Conservation (phyloP, 2,329 filamentous ascomycete genomes). For the Neocatenulostroma microsporum region DNA sequence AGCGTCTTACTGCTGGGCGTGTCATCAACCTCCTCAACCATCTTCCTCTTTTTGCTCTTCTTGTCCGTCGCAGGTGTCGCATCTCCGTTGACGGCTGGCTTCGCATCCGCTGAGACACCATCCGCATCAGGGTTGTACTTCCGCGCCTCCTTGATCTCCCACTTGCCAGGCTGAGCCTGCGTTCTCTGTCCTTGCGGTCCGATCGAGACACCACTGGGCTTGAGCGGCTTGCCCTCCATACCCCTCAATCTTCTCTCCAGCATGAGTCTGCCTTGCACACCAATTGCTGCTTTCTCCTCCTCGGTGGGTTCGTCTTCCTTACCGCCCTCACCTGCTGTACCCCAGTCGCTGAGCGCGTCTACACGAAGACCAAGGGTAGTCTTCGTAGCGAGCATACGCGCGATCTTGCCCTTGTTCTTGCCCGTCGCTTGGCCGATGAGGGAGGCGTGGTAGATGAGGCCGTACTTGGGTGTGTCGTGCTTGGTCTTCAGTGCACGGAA, state of each 20-base stretch:
- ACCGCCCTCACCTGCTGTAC: slow-evolving; percentile 57
- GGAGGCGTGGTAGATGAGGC: slow-evolving; percentile 85
- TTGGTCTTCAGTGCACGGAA: slow-evolving; percentile 99
- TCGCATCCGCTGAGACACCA: slow-evolving; percentile 64
- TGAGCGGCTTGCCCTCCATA: slow-evolving; percentile 84
- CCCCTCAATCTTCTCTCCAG: slow-evolving; percentile 68
- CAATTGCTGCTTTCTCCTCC: slow-evolving; percentile 77
- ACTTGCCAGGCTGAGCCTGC: slow-evolving; percentile 56
- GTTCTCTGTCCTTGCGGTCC: slow-evolving; percentile 62
- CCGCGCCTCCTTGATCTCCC: slow-evolving; percentile 82
- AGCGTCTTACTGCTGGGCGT: slow-evolving; percentile 20
- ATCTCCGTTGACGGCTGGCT: slow-evolving; percentile 50
- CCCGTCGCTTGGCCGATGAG: slow-evolving; percentile 94
- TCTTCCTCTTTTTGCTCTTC: slow-evolving; percentile 34
- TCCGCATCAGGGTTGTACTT: slow-evolving; percentile 96
- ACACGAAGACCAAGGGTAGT: slow-evolving; percentile 87
- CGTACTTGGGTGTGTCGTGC: slow-evolving; percentile 98
- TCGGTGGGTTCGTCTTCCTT: slow-evolving; percentile 58
- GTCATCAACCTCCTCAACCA: slow-evolving; percentile 44
- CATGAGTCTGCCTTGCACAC: slow-evolving; percentile 62
- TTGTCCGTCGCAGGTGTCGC: slow-evolving; percentile 37
- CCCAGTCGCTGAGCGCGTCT: slow-evolving; percentile 77
- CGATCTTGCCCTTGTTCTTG: slow-evolving; percentile 99
- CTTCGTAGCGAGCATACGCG: slow-evolving; percentile 90
- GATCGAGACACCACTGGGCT: slow-evolving; percentile 66